Conservation (phyloP, 306 rosid genomes). For the Calophaca sinica region DNA sequence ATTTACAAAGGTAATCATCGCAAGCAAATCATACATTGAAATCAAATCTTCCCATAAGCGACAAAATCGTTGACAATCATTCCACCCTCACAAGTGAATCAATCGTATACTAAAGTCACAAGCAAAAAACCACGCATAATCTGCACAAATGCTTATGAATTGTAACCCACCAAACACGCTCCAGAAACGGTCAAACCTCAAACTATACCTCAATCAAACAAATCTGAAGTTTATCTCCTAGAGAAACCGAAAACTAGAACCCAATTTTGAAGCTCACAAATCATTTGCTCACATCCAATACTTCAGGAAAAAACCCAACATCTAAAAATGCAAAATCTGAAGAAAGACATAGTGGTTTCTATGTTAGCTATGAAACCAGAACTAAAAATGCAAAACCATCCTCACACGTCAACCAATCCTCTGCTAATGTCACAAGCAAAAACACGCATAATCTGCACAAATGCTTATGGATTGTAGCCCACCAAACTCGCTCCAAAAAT, state of each 20-base stretch:
- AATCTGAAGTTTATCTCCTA: constrained; percentile 39
- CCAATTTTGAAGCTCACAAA: background rate
- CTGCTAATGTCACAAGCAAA: background rate
- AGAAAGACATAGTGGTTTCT: background rate
- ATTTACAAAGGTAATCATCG: constrained; percentile 19
- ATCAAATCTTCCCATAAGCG: constrained; percentile 42
- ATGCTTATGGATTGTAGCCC: constrained; percentile 19
- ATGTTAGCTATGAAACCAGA: background rate
- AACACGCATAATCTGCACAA: constrained; percentile 29
- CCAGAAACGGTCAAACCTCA: constrained; percentile 36
- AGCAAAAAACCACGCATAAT: constrained; percentile 29
- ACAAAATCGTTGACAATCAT: constrained; percentile 31
- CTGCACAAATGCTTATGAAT: constrained; percentile 7
- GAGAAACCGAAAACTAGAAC: background rate
- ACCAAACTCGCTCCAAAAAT: constrained; percentile 1
- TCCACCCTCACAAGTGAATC: constrained; percentile 30
- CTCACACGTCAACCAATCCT: constrained; percentile 13
- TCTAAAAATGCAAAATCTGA: constrained; percentile 21
- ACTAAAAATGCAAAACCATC: constrained; percentile 17
- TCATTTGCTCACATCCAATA: background rate
- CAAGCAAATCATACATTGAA: constrained; percentile 30
- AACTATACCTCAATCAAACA: constrained; percentile 22
- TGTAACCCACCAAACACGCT: constrained; percentile 18
- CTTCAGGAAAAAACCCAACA: background rate
- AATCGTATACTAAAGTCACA: background rate